Percentiles rank a stretch among this genome's conserved stretches.
Conservation (phyloP, 495 filamentous ascomycete species). For the Entonaema liquescens region DNA sequence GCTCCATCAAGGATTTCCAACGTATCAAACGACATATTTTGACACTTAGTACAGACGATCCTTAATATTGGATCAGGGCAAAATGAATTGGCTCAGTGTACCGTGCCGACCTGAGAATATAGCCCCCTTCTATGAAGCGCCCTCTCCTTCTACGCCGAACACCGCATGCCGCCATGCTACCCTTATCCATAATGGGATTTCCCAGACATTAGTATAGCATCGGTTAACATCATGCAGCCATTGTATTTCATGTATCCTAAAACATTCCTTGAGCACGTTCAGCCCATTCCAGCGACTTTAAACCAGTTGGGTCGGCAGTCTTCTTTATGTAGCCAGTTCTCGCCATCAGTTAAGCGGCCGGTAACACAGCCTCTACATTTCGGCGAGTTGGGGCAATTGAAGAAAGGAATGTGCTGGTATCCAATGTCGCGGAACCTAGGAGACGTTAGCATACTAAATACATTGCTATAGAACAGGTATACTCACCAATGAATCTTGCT, state of each 20-base stretch:
- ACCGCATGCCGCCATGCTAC: constrained; percentile 39
- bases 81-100: constrained; percentile 14
- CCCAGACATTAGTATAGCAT: constrained; percentile 41
- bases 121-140: constrained; percentile 39
- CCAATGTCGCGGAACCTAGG: constrained; percentile 98
- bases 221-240: constrained; percentile 33
- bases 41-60: constrained; percentile 15
- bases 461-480: constrained; percentile 17
- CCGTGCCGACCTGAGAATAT: constrained; percentile 26
- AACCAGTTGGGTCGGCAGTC: constrained; percentile 98
- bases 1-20: constrained; percentile 13
- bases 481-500: constrained; percentile 94
- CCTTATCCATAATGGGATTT: constrained; percentile 37
- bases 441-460: constrained; percentile 20
- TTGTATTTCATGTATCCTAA: constrained; percentile 31
- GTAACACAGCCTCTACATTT: constrained; percentile 91
- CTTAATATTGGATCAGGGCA: constrained; percentile 22
- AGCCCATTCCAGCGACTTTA: constrained; percentile 88
- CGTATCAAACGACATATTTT: constrained; percentile 15
- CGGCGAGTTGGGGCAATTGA: constrained; percentile 96
- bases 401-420: constrained; percentile 98
- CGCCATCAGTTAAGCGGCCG: constrained; percentile 88
- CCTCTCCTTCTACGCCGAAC: constrained; percentile 38
- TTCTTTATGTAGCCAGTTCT: constrained; percentile 81
- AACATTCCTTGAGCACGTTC: constrained; percentile 17